These are phyloP conservation scores for Collybia nuda DNA, from an alignment of 768 basidiomycete genomes.

Conservation along the genomic window DNA sequence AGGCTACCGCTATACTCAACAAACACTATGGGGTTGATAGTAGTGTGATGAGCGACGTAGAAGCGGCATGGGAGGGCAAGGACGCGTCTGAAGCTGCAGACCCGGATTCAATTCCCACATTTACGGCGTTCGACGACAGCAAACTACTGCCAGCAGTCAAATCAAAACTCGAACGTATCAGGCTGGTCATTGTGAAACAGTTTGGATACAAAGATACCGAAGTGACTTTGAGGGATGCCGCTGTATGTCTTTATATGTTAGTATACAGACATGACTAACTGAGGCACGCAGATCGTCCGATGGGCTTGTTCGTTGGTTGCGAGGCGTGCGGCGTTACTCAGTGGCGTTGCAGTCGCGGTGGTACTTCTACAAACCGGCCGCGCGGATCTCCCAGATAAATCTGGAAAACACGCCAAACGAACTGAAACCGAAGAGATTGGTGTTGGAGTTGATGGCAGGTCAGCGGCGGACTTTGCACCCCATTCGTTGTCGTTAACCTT, in stretches of 20 bases:
- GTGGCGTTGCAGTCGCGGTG: slow-evolving; percentile 85
- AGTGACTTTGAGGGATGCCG: slow-evolving; percentile 59
- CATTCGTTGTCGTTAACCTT: background rate
- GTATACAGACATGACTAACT: background rate
- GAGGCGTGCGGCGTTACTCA: slow-evolving; percentile 77
- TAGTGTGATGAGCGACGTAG: slow-evolving; percentile 84
- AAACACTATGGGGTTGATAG: slow-evolving; percentile 94
- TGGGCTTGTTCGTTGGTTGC: slow-evolving; percentile 81
- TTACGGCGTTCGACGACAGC: slow-evolving; percentile 32
- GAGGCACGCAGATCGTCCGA: slow-evolving; percentile 63
- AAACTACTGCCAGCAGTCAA: slow-evolving; percentile 28
- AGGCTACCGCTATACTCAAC: slow-evolving; percentile 71
- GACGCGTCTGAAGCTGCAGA: slow-evolving; percentile 16
- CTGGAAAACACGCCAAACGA: slow-evolving; percentile 25
- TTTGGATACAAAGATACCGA: slow-evolving; percentile 58
- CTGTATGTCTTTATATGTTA: slow-evolving; percentile 29
- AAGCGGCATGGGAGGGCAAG: slow-evolving; percentile 68
- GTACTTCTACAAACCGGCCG: slow-evolving; percentile 80
- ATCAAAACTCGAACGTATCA: slow-evolving; percentile 52
- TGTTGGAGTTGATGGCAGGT: slow-evolving; percentile 95
- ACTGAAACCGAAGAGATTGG: slow-evolving; percentile 51
- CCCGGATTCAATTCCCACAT: slow-evolving; percentile 32
- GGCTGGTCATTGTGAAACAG: slow-evolving; percentile 57
- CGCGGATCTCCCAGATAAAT: slow-evolving; percentile 48
- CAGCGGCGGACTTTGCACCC: background rate